Evolutionary conservation across 495 filamentous ascomycete species (phyloP).

Genomic region (Penicillium coprophilum): DNA sequence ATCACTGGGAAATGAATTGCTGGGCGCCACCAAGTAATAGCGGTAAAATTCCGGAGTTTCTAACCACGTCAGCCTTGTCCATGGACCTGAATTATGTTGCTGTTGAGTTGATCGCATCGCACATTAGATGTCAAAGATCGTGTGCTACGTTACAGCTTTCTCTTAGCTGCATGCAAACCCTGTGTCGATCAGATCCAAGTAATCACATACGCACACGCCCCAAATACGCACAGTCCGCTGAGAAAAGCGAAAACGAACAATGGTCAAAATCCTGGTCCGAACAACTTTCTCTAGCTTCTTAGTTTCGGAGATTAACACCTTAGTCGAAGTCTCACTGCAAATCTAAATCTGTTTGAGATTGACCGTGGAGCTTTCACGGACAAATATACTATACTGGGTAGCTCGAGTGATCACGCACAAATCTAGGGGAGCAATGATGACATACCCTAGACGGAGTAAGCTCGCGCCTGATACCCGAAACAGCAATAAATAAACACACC

Average conservation of each 20-base stretch:
- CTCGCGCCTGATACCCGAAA: not conserved
- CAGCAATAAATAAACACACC: constrained; percentile 7
- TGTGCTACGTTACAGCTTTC: not conserved
- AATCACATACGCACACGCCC: not conserved
- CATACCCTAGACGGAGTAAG: not conserved
- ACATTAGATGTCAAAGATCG: not conserved
- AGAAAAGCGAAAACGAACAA: not conserved
- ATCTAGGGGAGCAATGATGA: not conserved
- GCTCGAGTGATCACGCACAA: not conserved
- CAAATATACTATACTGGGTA: not conserved
- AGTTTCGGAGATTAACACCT: not conserved
- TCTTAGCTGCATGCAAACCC: constrained; percentile 26
- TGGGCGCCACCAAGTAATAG: not conserved
- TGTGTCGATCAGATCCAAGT: constrained; percentile 19
- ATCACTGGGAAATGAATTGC: not conserved
- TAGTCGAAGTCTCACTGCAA: not conserved
- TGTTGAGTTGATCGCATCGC: not conserved
- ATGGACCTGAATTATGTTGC: not conserved
- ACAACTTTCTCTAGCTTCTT: not conserved
- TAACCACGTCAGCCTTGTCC: constrained; percentile 5
- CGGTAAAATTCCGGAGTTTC: not conserved
- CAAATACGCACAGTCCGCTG: constrained; percentile 4
- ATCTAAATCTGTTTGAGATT: not conserved
- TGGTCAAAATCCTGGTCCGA: not conserved
- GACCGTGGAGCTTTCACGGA: not conserved